phyloP scores from a whole-genome alignment of 192 early-diverging fungal genomes.

The Podila horticola region DNA sequence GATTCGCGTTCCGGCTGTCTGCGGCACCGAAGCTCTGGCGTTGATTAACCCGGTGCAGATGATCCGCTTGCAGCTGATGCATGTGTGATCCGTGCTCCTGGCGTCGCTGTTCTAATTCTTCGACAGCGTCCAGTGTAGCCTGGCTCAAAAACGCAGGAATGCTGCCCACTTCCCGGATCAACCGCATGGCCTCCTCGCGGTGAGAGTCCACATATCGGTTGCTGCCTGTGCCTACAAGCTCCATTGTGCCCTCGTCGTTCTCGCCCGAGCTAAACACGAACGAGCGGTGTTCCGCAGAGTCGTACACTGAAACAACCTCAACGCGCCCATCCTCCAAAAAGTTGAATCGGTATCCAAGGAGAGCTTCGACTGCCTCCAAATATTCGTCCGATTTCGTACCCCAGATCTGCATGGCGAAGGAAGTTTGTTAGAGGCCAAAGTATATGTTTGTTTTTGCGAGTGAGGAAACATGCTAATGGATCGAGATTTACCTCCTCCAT shows the following conservation, averaged over 20 bases:
- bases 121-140: constrained; percentile 75
- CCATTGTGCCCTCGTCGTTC: constrained; percentile 73
- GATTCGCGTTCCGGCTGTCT: too few species aligned
- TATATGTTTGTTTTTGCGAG: background rate
- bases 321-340: constrained; percentile 79
- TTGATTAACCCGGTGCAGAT: too few species aligned
- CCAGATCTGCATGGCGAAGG: constrained; percentile 63
- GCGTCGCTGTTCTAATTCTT: constrained; percentile 28
- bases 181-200: constrained; percentile 66
- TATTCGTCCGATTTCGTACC: constrained; percentile 75
- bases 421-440: background rate
- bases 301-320: constrained; percentile 78
- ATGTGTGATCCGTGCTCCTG: too few species aligned
- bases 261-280: constrained; percentile 80
- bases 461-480: too few species aligned
- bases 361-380: constrained; percentile 73
- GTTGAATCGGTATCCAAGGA: constrained; percentile 79
- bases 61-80: too few species aligned
- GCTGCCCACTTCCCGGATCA: constrained; percentile 73
- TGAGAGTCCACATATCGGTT: constrained; percentile 68
- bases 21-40: too few species aligned
- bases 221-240: constrained; percentile 74
- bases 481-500: constrained; percentile 66
- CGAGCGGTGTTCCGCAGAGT: constrained; percentile 65
- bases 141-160: constrained; percentile 88